Conservation (phyloP, 306 rosid genomes). For the Carpinus viminea region DNA sequence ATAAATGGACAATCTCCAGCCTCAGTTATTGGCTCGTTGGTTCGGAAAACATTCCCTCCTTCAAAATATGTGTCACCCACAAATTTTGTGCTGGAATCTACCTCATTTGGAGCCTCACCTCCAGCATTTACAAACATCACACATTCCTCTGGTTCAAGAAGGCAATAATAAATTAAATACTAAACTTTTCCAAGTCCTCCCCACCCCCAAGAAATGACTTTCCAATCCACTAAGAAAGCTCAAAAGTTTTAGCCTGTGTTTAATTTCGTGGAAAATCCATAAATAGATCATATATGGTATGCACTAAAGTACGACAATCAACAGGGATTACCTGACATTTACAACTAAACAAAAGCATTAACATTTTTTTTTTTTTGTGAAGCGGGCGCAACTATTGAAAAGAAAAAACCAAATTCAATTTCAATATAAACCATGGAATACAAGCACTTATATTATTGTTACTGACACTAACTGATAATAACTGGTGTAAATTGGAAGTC, state of each 20-base stretch:
- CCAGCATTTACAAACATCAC: constrained; percentile 82
- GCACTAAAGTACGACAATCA: background rate
- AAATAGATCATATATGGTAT: background rate
- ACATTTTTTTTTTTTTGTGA: background rate
- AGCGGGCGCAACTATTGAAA: background rate
- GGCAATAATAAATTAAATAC: constrained; percentile 16
- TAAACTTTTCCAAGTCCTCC: background rate
- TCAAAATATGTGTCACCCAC: constrained; percentile 58
- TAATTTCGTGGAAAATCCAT: background rate
- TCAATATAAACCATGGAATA: background rate
- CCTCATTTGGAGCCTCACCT: constrained; percentile 56
- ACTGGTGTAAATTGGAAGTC: background rate
- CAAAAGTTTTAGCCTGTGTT: background rate
- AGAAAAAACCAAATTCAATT: background rate
- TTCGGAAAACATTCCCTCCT: constrained; percentile 65
- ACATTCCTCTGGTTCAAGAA: constrained; percentile 56
- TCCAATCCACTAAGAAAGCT: background rate
- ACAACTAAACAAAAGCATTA: background rate
- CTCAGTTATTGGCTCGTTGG: constrained; percentile 63
- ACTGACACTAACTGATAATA: background rate
- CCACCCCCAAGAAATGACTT: background rate
- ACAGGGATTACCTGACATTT: background rate
- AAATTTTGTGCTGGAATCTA: constrained; percentile 49
- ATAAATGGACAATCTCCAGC: constrained; percentile 66
- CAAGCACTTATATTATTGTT: background rate